Conservation (phyloP, 176 grass and related monocot species). For the Eragrostis nindensis region DNA sequence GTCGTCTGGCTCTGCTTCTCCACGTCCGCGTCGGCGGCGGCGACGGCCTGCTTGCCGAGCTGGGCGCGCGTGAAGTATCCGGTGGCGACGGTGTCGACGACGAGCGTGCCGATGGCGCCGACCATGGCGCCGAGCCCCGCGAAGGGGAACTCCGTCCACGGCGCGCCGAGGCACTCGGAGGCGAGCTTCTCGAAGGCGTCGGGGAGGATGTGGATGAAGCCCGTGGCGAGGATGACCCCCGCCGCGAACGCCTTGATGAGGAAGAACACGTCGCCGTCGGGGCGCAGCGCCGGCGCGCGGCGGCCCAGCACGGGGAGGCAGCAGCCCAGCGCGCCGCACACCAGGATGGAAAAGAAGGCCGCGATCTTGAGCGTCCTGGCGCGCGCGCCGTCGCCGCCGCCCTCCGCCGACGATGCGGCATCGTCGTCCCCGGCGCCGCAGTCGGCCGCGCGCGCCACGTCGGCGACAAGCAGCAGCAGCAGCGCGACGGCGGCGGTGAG, state of each 20-base stretch:
- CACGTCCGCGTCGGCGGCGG: neutral
- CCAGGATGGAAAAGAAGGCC: slow-evolving; percentile 61
- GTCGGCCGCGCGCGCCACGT: neutral
- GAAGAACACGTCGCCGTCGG: slow-evolving; percentile 60
- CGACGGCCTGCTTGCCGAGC: neutral
- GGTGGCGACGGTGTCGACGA: slow-evolving; percentile 64
- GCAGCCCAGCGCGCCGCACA: slow-evolving; percentile 60
- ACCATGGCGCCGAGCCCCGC: slow-evolving; percentile 67
- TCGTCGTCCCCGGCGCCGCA: neutral
- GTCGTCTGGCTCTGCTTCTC: slow-evolving; percentile 22
- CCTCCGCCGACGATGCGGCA: neutral
- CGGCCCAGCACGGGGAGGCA: slow-evolving; percentile 48
- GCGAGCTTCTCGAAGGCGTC: slow-evolving; percentile 54
- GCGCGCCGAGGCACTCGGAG: slow-evolving; percentile 30
- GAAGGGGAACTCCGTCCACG: slow-evolving; percentile 59
- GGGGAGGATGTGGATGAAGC: slow-evolving; percentile 62
- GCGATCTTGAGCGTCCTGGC: slow-evolving; percentile 48
- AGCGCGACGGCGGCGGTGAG: neutral
- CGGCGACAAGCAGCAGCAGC: slow-evolving; percentile 22
- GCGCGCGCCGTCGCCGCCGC: neutral
- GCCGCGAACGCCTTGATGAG: slow-evolving; percentile 67
- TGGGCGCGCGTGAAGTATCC: slow-evolving; percentile 56
- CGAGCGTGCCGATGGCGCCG: slow-evolving; percentile 62
- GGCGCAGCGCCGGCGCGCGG: slow-evolving; percentile 41
- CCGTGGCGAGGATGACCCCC: slow-evolving; percentile 61